These are phyloP conservation scores for Agrocybe pediades DNA, from an alignment of 768 basidiomycete genomes.

Conservation along the genomic window DNA sequence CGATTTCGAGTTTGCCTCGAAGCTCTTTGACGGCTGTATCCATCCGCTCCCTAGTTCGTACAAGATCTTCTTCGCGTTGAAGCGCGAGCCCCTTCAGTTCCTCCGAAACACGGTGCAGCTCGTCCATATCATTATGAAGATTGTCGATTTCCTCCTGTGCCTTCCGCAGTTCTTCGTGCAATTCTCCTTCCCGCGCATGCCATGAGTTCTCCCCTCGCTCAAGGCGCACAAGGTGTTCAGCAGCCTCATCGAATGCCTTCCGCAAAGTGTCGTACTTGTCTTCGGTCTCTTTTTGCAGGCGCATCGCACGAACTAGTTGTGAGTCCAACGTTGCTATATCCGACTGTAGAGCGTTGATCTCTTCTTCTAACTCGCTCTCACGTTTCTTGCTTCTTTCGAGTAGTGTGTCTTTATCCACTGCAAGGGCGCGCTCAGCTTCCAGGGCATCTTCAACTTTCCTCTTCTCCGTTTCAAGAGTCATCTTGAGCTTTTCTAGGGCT, in stretches of 20 bases:
- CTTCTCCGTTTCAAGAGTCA: conserved; percentile 84
- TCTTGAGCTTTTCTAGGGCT: conserved; percentile 77
- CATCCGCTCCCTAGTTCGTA: conserved; percentile 72
- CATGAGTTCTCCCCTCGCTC: conserved; percentile 78
- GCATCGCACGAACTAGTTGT: conserved; percentile 80
- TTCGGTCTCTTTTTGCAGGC: conserved; percentile 76
- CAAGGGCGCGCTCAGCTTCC: conserved; percentile 77
- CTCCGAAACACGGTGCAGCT: conserved; percentile 63
- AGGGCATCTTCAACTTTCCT: conserved; percentile 78
- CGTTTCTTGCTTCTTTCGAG: conserved; percentile 83
- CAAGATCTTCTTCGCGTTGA: conserved; percentile 81
- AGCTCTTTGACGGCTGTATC: conserved; percentile 66
- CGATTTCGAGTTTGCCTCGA: conserved; percentile 68
- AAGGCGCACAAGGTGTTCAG: conserved; percentile 80
- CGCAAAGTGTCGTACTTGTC: conserved; percentile 75
- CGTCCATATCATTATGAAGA: conserved; percentile 59
- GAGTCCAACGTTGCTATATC: conserved; percentile 86
- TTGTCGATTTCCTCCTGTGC: conserved; percentile 62
- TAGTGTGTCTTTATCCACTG: conserved; percentile 80
- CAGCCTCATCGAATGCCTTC: conserved; percentile 79
- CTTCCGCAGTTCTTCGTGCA: conserved; percentile 56
- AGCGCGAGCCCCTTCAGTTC: conserved; percentile 68
- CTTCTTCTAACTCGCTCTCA: conserved; percentile 87
- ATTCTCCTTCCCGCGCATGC: conserved; percentile 62
- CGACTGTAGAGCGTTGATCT: conserved; percentile 73